Conservation (phyloP, 1,284 basidiomycete species). For the Fomitiporia mediterranea region DNA sequence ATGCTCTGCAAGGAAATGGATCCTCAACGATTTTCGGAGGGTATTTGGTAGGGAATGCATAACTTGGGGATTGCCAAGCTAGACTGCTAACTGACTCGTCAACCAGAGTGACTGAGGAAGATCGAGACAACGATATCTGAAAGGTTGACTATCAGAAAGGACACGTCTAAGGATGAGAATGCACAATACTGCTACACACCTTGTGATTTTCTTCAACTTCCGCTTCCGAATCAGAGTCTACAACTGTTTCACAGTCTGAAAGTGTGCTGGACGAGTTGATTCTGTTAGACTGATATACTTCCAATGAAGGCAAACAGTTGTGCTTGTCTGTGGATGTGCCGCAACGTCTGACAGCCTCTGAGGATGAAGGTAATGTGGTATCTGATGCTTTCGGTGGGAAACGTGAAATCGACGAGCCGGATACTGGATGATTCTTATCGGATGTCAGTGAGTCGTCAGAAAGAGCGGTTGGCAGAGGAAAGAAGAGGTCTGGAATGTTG, state of each 20-base stretch:
- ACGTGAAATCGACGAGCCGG: too few relatives aligned
- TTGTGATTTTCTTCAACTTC: not conserved
- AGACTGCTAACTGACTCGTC: not conserved
- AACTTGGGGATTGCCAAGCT: not conserved
- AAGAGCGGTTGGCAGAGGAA: too few relatives aligned
- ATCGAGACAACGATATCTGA: not conserved
- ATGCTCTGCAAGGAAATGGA: not conserved
- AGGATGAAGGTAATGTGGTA: too few relatives aligned
- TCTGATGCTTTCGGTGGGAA: too few relatives aligned
- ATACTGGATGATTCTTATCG: too few relatives aligned
- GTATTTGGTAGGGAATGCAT: constrained; percentile 1
- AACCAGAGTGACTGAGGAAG: not conserved
- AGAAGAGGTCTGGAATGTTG: too few relatives aligned
- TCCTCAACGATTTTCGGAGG: constrained; percentile 1
- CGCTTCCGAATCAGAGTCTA: not conserved
- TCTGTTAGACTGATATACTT: too few relatives aligned
- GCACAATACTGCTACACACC: not conserved
- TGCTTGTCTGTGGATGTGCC: too few relatives aligned
- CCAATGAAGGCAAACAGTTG: too few relatives aligned
- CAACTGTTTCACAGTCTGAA: not conserved
- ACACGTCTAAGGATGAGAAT: not conserved
- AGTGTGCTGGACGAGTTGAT: not conserved
- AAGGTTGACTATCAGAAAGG: not conserved
- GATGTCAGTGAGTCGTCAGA: too few relatives aligned
- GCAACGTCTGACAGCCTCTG: too few relatives aligned